These are phyloP conservation scores for Penicillium malachiteum DNA, from an alignment of 495 filamentous ascomycete species.

Conservation along the genomic window DNA sequence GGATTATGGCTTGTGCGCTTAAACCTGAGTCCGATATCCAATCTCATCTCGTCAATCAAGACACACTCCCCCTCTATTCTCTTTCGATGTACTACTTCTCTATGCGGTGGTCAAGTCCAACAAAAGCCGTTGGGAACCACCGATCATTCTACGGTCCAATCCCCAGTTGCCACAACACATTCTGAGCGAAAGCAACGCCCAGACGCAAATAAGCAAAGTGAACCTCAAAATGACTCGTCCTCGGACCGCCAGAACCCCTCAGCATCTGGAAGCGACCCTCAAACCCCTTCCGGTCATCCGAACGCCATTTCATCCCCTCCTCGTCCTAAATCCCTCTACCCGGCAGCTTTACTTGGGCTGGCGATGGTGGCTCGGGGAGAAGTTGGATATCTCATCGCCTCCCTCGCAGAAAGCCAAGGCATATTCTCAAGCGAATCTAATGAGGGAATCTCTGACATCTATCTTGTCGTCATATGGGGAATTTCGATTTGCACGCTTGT, in stretches of 20 bases:
- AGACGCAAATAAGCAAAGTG: background rate
- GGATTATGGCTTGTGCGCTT: conserved; percentile 64
- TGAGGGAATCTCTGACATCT: conserved; percentile 43
- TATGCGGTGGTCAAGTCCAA: background rate
- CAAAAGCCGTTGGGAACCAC: background rate
- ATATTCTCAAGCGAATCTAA: conserved; percentile 43
- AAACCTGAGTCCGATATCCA: conserved; percentile 14
- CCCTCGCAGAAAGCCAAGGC: conserved; percentile 59
- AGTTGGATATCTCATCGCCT: conserved; percentile 75
- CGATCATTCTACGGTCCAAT: background rate
- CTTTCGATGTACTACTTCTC: conserved; percentile 7
- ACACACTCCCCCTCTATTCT: conserved; percentile 4
- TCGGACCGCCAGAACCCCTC: background rate
- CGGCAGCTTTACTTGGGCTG: conserved; percentile 54
- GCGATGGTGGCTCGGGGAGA: conserved; percentile 79
- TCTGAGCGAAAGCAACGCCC: background rate
- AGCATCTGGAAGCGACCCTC: background rate
- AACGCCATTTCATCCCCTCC: conserved; percentile 6
- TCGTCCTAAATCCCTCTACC: conserved; percentile 58
- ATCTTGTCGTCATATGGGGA: conserved; percentile 71
- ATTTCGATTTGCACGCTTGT: conserved; percentile 71
- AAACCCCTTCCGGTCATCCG: background rate
- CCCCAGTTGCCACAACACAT: background rate
- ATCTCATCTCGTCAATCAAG: conserved; percentile 6
- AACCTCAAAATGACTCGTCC: background rate